Conservation (phyloP, 148 eudicot genomes). For the Dysphania ambrosioides region DNA sequence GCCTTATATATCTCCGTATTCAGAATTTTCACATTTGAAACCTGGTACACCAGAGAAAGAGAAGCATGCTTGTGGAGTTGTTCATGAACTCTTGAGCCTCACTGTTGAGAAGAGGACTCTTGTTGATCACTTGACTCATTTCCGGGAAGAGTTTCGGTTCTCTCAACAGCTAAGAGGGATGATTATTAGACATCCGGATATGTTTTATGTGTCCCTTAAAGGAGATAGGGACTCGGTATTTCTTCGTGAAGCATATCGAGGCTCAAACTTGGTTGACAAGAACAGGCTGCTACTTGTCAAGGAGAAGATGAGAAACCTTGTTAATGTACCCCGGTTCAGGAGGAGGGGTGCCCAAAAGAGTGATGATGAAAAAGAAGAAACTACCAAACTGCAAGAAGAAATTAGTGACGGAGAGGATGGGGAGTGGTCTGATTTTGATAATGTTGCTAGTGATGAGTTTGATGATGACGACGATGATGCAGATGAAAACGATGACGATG, state of each 20-base stretch:
- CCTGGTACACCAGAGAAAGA: slow-evolving; percentile 77
- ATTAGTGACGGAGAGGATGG: slow-evolving; percentile 54
- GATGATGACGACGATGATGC: slow-evolving; percentile 45
- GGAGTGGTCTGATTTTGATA: slow-evolving; percentile 82
- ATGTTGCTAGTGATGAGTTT: slow-evolving; percentile 39
- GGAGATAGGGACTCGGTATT: slow-evolving; percentile 96
- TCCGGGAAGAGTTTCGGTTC: slow-evolving; percentile 93
- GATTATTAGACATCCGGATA: slow-evolving; percentile 97
- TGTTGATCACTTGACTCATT: slow-evolving; percentile 96
- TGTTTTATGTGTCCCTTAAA: slow-evolving; percentile 93
- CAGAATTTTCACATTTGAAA: slow-evolving; percentile 72
- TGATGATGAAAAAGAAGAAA: slow-evolving; percentile 32
- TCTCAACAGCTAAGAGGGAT: slow-evolving; percentile 96
- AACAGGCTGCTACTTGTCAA: slow-evolving; percentile 66
- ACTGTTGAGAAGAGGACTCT: slow-evolving; percentile 89
- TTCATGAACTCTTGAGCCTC: slow-evolving; percentile 90
- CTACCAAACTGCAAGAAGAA: slow-evolving; percentile 22
- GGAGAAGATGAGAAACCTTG: slow-evolving; percentile 92
- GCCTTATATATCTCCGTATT: slow-evolving; percentile 89
- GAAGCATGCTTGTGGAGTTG: slow-evolving; percentile 91
- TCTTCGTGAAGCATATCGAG: slow-evolving; percentile 86
- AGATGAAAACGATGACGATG: slow-evolving; percentile 31
- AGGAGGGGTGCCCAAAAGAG: slow-evolving; percentile 40
- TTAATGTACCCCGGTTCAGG: slow-evolving; percentile 54
- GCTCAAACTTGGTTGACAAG: slow-evolving; percentile 81